Evolutionary conservation across 179 eudicot species (phyloP).

Genomic region (Corrigiola litoralis): DNA sequence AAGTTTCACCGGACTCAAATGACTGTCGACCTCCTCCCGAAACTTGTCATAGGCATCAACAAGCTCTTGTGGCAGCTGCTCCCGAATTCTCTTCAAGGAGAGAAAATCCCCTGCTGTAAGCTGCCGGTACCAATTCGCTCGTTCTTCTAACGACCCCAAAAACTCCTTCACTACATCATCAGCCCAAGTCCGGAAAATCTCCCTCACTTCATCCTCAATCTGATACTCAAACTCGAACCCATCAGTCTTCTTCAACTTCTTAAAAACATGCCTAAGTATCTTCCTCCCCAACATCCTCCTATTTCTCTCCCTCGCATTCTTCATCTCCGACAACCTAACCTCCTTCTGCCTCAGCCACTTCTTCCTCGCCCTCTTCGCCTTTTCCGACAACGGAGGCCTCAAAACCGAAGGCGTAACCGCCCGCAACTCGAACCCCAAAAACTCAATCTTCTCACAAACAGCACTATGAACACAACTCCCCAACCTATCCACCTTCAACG

Average conservation of each 20-base stretch:
- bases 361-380: constrained; percentile 76
- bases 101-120: constrained; percentile 75
- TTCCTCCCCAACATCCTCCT: constrained; percentile 80
- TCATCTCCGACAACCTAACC: constrained; percentile 59
- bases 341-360: constrained; percentile 87
- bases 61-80: constrained; percentile 70
- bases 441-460: constrained; percentile 73
- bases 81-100: constrained; percentile 62
- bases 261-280: constrained; percentile 63
- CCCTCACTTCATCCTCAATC: constrained; percentile 73
- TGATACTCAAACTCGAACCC: constrained; percentile 61
- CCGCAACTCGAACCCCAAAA: constrained; percentile 84
- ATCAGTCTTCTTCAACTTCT: constrained; percentile 59
- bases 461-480: constrained; percentile 75
- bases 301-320: constrained; percentile 72
- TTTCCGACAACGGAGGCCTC: constrained; percentile 64
- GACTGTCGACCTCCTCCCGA: constrained; percentile 66
- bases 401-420: constrained; percentile 80
- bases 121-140: constrained; percentile 57
- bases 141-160: constrained; percentile 63
- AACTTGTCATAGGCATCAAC: constrained; percentile 86
- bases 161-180: constrained; percentile 67
- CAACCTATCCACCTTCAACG: constrained; percentile 55
- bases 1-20: constrained; percentile 65
- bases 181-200: constrained; percentile 70